Evolutionary conservation across 108 stramenopile species (phyloP).

Genomic region (Nitzschia inconspicua): DNA sequence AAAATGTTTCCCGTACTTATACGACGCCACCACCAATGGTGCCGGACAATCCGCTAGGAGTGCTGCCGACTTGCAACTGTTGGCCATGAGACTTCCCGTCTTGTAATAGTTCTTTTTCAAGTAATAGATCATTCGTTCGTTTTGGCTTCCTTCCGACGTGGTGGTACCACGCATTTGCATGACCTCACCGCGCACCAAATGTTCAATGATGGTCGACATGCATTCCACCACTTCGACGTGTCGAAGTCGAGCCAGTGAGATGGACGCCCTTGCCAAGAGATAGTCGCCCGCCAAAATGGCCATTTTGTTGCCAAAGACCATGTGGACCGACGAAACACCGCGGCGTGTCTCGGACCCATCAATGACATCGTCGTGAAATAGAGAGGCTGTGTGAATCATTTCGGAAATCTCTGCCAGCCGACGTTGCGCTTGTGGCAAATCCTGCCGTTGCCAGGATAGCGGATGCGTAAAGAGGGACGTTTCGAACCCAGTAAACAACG

Average conservation of each 20-base stretch:
- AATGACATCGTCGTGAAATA: conserved; percentile 98
- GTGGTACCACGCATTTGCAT: conserved; percentile 82
- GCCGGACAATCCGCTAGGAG: conserved; percentile 75
- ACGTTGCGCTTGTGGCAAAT: conserved; percentile 76
- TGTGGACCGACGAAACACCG: conserved; percentile 88
- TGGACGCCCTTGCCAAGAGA: conserved; percentile 92
- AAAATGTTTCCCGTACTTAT: conserved; percentile 94
- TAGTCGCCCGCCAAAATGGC: conserved; percentile 99
- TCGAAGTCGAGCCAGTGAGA: conserved; percentile 91
- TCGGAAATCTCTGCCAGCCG: conserved; percentile 97
- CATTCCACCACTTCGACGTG: conserved; percentile 94
- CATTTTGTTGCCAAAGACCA: conserved; percentile 97
- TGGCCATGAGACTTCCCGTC: conserved; percentile 97
- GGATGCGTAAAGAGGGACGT: conserved; percentile 35
- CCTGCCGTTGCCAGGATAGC: conserved; percentile 37
- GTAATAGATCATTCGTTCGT: conserved; percentile 76
- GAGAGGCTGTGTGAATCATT: conserved; percentile 97
- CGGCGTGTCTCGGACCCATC: conserved; percentile 94
- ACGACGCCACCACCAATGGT: conserved; percentile 70
- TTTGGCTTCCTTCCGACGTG: conserved; percentile 13
- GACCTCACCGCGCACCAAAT: conserved; percentile 97
- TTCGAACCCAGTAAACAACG: background rate
- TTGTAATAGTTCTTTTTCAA: conserved; percentile 97
- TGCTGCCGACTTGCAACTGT: conserved; percentile 91
- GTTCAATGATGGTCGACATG: conserved; percentile 97